Evolutionary conservation across 2,329 filamentous ascomycete species (phyloP).

Genomic region (Moelleriella libera): DNA sequence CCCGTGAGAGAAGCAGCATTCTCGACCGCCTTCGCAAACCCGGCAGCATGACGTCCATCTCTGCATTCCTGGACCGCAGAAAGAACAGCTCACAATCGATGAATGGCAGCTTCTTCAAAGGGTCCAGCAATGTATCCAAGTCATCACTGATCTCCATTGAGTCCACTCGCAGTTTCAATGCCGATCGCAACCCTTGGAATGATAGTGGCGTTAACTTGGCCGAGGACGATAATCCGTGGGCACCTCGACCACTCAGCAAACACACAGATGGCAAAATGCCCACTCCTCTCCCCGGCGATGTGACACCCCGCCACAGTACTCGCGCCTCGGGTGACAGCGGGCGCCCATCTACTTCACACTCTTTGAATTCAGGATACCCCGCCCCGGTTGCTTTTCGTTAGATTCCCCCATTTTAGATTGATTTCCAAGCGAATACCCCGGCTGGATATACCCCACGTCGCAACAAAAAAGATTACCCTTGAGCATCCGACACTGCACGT

Average conservation of each 20-base stretch:
- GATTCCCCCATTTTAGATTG: conserved; percentile 24
- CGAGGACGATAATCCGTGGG: conserved; percentile 68
- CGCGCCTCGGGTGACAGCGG: conserved; percentile 83
- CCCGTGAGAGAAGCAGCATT: conserved; percentile 66
- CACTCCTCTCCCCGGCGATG: conserved; percentile 61
- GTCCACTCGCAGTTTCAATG: conserved; percentile 77
- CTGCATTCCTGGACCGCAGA: conserved; percentile 87
- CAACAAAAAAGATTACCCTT: conserved; percentile 40
- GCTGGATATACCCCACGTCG: conserved; percentile 52
- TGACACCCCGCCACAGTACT: conserved; percentile 69
- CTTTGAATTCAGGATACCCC: conserved; percentile 91
- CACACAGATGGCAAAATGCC: conserved; percentile 48
- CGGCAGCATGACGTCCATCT: conserved; percentile 84
- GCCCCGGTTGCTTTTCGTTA: conserved; percentile 84
- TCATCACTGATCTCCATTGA: conserved; percentile 93
- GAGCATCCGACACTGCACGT: conserved; percentile 11
- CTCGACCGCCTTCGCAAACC: conserved; percentile 92
- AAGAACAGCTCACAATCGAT: conserved; percentile 87
- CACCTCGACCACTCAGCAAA: conserved; percentile 48
- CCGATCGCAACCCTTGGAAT: conserved; percentile 95
- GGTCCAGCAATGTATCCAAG: conserved; percentile 80
- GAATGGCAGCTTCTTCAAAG: conserved; percentile 79
- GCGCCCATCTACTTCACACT: conserved; percentile 88
- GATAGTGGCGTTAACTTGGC: conserved; percentile 90
- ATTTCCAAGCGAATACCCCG: conserved; percentile 37